A percentile compares a stretch with the other conserved stretches of the same genome.
Conservation (phyloP, 305 asterid species). For the Petunia hybrid region DNA sequence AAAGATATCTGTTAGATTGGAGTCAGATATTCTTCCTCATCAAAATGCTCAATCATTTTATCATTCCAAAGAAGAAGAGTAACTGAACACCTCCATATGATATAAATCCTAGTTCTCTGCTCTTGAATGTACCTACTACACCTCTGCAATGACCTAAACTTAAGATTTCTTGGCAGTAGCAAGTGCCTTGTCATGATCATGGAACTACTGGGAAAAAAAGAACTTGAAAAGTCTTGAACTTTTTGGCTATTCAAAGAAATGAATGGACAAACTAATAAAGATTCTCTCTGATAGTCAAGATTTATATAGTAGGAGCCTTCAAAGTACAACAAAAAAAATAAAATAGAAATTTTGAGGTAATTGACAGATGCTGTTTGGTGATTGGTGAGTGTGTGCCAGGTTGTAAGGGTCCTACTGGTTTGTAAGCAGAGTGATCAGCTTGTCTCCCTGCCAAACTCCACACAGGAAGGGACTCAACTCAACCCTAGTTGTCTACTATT, state of each 20-base stretch:
- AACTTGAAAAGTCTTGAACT: neutral
- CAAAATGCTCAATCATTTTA: conserved; percentile 24
- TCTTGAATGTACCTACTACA: conserved; percentile 73
- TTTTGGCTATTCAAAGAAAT: conserved; percentile 1
- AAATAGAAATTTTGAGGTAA: conserved; percentile 41
- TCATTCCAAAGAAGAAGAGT: conserved; percentile 62
- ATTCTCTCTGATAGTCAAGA: conserved; percentile 6
- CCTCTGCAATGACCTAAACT: conserved; percentile 55
- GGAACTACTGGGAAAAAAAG: neutral
- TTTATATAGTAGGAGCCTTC: conserved; percentile 10
- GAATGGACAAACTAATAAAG: conserved; percentile 13
- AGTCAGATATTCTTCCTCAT: neutral
- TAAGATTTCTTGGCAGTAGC: conserved; percentile 33
- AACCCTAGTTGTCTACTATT: neutral
- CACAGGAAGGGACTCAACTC: conserved; percentile 51
- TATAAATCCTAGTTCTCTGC: conserved; percentile 73
- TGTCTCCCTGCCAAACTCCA: conserved; percentile 62
- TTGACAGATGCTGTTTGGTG: conserved; percentile 47
- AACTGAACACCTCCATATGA: conserved; percentile 77
- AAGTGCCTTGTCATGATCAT: conserved; percentile 13
- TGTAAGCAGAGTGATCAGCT: conserved; percentile 57
- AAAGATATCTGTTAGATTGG: neutral
- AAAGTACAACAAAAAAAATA: conserved; percentile 14
- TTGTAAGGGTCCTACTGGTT: conserved; percentile 57
- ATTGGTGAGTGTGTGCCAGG: conserved; percentile 52